These are phyloP conservation scores for Leishmania lainsoni DNA, from an alignment of 208 protist species.

Conservation along the genomic window DNA sequence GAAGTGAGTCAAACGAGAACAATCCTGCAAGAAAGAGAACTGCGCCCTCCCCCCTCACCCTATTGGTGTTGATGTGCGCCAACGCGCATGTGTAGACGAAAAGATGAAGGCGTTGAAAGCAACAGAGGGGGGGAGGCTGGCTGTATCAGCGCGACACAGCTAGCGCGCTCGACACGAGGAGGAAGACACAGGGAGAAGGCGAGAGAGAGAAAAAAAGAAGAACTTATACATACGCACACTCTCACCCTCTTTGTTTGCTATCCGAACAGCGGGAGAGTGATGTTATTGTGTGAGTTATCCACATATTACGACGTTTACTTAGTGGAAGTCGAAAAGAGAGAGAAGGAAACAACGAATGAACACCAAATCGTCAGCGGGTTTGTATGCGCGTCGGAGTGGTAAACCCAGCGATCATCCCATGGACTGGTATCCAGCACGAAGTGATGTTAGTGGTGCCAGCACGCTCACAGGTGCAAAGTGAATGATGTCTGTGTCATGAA, in stretches of 20 bases:
- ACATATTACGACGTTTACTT: conserved; percentile 2
- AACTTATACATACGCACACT: neutral
- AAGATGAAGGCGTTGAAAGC: neutral
- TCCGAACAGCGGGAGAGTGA: neutral
- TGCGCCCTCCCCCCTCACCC: neutral
- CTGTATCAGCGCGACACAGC: neutral
- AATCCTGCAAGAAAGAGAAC: neutral
- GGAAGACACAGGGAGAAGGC: neutral
- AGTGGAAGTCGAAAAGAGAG: neutral
- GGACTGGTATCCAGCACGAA: too few relatives aligned
- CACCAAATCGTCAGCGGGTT: neutral
- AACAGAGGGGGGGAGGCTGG: neutral
- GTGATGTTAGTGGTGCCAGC: neutral
- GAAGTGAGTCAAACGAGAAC: neutral
- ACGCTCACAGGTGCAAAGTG: neutral
- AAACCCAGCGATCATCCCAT: neutral
- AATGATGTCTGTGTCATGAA: neutral
- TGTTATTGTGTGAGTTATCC: neutral
- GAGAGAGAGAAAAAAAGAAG: neutral
- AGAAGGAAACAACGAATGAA: conserved; percentile 6
- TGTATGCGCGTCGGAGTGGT: neutral
- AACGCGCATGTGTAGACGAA: neutral
- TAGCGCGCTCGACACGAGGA: neutral
- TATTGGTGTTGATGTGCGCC: neutral
- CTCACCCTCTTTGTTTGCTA: neutral